Base-by-base conservation (phyloP, 108 stramenopile genomes). In the Stephanodiscus minutulus region DNA sequence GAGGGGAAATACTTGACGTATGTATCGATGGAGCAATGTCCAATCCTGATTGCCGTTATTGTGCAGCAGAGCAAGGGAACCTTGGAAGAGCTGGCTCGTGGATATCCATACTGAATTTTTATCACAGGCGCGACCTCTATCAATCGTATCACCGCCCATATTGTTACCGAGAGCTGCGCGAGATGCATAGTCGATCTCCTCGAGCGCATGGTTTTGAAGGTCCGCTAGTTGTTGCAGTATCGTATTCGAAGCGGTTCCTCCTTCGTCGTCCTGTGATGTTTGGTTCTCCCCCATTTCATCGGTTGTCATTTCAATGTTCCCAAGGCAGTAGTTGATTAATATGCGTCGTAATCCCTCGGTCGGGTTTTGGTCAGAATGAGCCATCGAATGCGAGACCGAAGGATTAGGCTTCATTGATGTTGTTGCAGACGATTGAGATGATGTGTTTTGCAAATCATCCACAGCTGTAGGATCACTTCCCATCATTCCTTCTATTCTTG, bases 81-180 rank as follows among this genome's bases (percentile, higher is more conserved):
- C 43, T 61, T 59, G 53, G 64, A 64, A 59, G 5, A 80, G 44
- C 25, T 49, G 22, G 0, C 67, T 46, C 28, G 72, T 68, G 7
- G 79, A 43, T 63, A 80, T 80, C 72, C 72, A 73, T 13, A 80
- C 79, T 47, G 54, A n/a, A 39, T 68, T 66, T 0, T 43, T 59
- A 7, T 61, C 44, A 29, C 46, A 7, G 18, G 6, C 18, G 29
- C 12, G 17, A 28, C 49, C 22, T 27, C 50, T 41, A 28, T 68
- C 41, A 46, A 52, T 28, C 41, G 10, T 37, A 39, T 0, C 3
- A n/a, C 44, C 28, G 41, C 0, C 47, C 18, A 25, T 28, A 29
- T 49, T 17, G 2, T n/a, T n/a, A n/a, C 10, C 9, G 17, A 36
- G 28, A 27, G 54, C 58, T n/a, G 15, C 3, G 21, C 36, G 18